Evolutionary conservation across 1,284 basidiomycete genomes (phyloP).

Genomic region (Pyrrhoderma noxium): DNA sequence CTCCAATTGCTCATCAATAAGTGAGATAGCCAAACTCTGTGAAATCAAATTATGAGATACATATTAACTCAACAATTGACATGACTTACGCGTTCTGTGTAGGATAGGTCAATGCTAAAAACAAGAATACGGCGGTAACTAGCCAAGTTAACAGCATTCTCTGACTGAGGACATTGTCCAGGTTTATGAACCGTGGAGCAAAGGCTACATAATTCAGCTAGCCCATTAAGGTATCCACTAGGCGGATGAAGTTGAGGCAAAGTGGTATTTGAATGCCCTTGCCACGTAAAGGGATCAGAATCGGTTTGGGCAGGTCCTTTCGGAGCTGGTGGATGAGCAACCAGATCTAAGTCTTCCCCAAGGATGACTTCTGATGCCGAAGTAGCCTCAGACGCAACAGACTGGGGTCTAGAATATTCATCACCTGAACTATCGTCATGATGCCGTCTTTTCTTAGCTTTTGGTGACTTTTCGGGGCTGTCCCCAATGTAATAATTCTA

Average conservation of each 20-base stretch:
- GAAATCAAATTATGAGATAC: constrained; percentile 2
- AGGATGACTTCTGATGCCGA: background rate
- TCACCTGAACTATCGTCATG: constrained; percentile 6
- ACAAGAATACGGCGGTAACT: constrained; percentile 63
- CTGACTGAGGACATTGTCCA: constrained; percentile 55
- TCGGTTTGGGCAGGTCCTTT: too few relatives aligned
- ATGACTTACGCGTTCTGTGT: constrained; percentile 49
- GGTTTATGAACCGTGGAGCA: constrained; percentile 48
- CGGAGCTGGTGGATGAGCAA: too few relatives aligned
- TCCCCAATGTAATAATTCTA: background rate
- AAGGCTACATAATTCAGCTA: constrained; percentile 43
- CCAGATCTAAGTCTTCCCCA: background rate
- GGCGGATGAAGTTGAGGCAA: constrained; percentile 8
- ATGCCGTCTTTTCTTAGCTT: constrained; percentile 3
- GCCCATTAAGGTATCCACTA: constrained; percentile 21
- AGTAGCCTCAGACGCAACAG: constrained; percentile 1
- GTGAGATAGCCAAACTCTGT: constrained; percentile 53
- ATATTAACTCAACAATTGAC: background rate
- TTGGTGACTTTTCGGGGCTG: constrained; percentile 15
- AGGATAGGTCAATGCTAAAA: constrained; percentile 51
- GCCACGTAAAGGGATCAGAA: too few relatives aligned
- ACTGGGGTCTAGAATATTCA: constrained; percentile 1
- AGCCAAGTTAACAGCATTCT: constrained; percentile 53
- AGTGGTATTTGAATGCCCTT: constrained; percentile 16
- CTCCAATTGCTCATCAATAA: constrained; percentile 56